Conservation (phyloP, 75 land plant species). For the Chamaecyparis obtusa region DNA sequence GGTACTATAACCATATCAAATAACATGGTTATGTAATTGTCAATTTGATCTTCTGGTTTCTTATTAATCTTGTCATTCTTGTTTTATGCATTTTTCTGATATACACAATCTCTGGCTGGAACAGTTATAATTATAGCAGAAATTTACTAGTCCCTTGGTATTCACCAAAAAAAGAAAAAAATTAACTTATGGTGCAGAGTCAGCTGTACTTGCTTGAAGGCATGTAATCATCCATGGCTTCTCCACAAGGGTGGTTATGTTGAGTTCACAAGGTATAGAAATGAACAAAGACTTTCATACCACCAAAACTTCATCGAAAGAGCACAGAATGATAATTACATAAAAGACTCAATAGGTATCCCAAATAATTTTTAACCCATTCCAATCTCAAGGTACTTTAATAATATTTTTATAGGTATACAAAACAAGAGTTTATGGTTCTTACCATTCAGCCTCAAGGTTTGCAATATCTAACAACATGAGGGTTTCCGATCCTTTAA, state of each 20-base stretch:
- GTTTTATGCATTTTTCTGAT: not conserved
- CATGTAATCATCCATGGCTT: not conserved
- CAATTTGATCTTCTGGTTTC: not conserved
- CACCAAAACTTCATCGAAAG: too few relatives aligned
- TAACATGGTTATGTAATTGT: not conserved
- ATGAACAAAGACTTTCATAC: too few relatives aligned
- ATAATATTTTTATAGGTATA: too few relatives aligned
- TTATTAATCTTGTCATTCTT: not conserved
- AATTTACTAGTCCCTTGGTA: not conserved
- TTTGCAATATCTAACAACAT: too few relatives aligned
- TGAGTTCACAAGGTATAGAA: not conserved
- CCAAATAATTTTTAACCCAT: too few relatives aligned
- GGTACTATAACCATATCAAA: not conserved
- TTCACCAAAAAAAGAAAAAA: not conserved
- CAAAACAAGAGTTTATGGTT: too few relatives aligned
- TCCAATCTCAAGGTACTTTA: too few relatives aligned
- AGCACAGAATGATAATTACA: too few relatives aligned
- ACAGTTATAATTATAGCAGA: not conserved
- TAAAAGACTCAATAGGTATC: too few relatives aligned
- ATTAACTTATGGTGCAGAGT: too few relatives aligned
- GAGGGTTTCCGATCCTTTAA: too few relatives aligned
- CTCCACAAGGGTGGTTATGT: not conserved
- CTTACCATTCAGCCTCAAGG: too few relatives aligned
- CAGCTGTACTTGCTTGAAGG: not conserved
- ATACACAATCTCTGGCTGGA: not conserved